A percentile compares a stretch with the other conserved stretches of the same genome.
Conservation (phyloP, 2,329 filamentous ascomycete species). For the Trichoderma sp. region DNA sequence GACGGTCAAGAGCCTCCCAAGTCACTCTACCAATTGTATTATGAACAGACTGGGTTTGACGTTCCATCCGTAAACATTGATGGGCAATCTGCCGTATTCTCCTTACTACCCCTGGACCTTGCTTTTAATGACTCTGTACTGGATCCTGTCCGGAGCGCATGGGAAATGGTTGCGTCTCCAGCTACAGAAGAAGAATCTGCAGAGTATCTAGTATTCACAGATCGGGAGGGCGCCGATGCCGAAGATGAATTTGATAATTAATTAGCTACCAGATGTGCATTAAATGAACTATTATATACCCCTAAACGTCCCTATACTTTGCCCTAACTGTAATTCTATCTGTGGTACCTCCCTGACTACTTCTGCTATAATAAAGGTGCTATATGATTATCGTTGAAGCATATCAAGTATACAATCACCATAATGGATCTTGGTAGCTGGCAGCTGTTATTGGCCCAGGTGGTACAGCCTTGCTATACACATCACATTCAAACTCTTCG, state of each 20-base stretch:
- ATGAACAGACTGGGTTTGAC: conserved; percentile 47
- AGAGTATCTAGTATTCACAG: conserved; percentile 75
- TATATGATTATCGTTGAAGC: too few species aligned
- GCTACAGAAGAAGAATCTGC: conserved; percentile 43
- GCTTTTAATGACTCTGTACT: conserved; percentile 72
- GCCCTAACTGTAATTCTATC: not conserved
- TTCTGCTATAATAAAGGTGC: not conserved
- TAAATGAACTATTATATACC: not conserved
- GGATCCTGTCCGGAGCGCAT: conserved; percentile 64
- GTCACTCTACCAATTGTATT: conserved; percentile 52
- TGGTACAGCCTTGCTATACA: too few species aligned
- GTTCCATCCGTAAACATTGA: conserved; percentile 31
- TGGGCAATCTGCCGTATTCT: conserved; percentile 53
- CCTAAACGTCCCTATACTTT: not conserved
- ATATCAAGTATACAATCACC: too few species aligned
- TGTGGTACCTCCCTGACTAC: not conserved
- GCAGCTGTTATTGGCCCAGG: too few species aligned
- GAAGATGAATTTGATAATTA: conserved; percentile 50
- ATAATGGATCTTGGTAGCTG: too few species aligned
- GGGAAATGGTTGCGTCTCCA: conserved; percentile 60
- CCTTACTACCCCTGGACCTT: conserved; percentile 60
- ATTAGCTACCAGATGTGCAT: conserved; percentile 18
- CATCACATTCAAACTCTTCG: too few species aligned
- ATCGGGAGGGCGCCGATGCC: conserved; percentile 61
- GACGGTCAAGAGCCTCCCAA: conserved; percentile 29